Evolutionary conservation across 306 rosid genomes (phyloP), one percentile per base, ranked within the genome.

Genomic region (Gynostemma pentaphyllum): DNA sequence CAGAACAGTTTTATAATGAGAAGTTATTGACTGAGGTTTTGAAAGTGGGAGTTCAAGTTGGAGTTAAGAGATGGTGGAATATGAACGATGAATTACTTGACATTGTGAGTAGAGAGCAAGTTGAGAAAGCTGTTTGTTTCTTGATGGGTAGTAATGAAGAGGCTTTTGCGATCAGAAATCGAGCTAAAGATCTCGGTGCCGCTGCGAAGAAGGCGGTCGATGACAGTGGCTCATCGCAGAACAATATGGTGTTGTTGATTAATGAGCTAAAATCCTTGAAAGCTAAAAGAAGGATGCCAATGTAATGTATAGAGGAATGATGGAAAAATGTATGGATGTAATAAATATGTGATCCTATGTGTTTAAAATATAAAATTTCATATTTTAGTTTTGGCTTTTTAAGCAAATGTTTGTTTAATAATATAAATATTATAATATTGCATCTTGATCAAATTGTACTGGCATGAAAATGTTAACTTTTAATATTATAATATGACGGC

Each of bases 61-160:
- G 86, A 1, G 74, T 51, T 0, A 51, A 34, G n/a, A 72, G 72
- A 18, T 81, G 82, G 86, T 47, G 53, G 53, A 2, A 4, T 0
- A 0, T 0, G 2, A 2, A 1, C 5, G 66, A 64, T 5, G 50
- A 59, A 1, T 8, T 72, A 36, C 19, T 0, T 48, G 28, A 71
- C 51, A 64, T 2, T 76, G 16, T 81, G 24, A 8, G 28, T 0
- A 68, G 74, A 19, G 78, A 74, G 5, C 0, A 13, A 0, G 57
- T 81, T n/a, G 72, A 68, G 70, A 72, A 28, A 28, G 76, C 76
- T 7, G 42, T 77, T 8, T 68, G 60, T 45, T 42, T 70, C 15
- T 5, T 81, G 48, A 71, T 77, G 80, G 82, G 72, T 8, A 61
- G 44, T 21, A 69, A 69, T 1, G 76, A 77, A 13, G 85, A 74